Evolutionary conservation across 805 yeast species (phyloP).

Genomic region (Metschnikowia anglica): DNA sequence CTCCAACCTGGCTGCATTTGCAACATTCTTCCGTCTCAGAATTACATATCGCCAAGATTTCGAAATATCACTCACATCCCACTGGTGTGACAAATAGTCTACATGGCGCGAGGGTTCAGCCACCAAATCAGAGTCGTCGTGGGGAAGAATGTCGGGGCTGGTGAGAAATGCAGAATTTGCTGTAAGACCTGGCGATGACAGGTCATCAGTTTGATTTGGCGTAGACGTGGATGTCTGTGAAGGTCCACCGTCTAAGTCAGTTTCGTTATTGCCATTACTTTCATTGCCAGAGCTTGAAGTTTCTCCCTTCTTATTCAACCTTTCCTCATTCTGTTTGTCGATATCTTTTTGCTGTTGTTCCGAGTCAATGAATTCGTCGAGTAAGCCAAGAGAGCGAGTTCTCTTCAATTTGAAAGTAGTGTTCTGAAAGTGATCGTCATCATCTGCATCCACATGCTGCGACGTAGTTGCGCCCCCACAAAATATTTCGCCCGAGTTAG

Average conservation of each 20-base stretch:
- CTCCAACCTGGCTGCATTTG: slow-evolving; percentile 48
- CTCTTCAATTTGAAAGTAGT: slow-evolving; percentile 74
- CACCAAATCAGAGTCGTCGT: slow-evolving; percentile 79
- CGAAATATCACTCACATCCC: slow-evolving; percentile 93
- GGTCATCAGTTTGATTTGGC: slow-evolving; percentile 15
- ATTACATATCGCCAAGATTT: slow-evolving; percentile 95
- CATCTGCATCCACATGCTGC: slow-evolving; percentile 67
- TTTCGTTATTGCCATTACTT: not conserved
- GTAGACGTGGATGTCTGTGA: slow-evolving; percentile 2
- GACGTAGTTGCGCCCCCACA: slow-evolving; percentile 63
- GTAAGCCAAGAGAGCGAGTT: slow-evolving; percentile 77
- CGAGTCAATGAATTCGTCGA: slow-evolving; percentile 66
- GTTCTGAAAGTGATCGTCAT: slow-evolving; percentile 66
- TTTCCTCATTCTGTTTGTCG: slow-evolving; percentile 17
- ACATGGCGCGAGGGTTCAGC: slow-evolving; percentile 88
- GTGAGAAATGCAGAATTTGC: slow-evolving; percentile 18
- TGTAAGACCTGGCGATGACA: slow-evolving; percentile 11
- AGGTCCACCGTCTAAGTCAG: not conserved
- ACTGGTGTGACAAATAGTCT: slow-evolving; percentile 90
- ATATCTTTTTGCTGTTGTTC: slow-evolving; percentile 20
- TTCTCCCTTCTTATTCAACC: slow-evolving; percentile 8
- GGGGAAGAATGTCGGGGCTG: slow-evolving; percentile 50
- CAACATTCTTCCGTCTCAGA: slow-evolving; percentile 75
- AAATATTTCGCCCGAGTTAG: slow-evolving; percentile 31
- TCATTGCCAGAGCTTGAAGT: not conserved